phyloP scores from a whole-genome alignment of 345 rosid species.

The Barbarea vulgaris region DNA sequence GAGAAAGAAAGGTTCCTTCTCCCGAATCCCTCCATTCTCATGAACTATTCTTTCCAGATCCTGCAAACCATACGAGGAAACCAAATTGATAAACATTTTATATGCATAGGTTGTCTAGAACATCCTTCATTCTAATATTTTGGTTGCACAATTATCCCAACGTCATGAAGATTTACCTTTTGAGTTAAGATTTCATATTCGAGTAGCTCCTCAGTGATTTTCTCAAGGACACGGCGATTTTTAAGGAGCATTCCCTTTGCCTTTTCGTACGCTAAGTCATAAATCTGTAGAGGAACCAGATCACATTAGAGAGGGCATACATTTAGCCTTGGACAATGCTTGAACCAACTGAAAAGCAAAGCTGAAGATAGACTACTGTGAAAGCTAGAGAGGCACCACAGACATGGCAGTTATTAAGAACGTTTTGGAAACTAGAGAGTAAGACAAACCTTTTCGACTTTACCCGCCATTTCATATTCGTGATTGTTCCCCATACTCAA shows the following conservation, averaged over 20 bases:
- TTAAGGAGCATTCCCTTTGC: constrained; percentile 80
- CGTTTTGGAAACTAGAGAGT: constrained; percentile 11
- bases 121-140: neutral
- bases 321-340: constrained; percentile 26
- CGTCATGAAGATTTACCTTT: constrained; percentile 57
- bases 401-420: constrained; percentile 5
- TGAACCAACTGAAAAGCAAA: constrained; percentile 2
- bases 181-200: constrained; percentile 83
- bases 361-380: neutral
- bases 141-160: constrained; percentile 9
- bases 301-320: constrained; percentile 21
- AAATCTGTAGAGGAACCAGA: constrained; percentile 53
- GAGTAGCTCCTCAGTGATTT: constrained; percentile 84
- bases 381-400: constrained; percentile 4
- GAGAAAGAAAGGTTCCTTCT: constrained; percentile 85
- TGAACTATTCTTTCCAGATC: constrained; percentile 72
- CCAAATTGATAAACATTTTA: constrained; percentile 2
- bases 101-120: constrained; percentile 14
- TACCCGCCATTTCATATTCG: constrained; percentile 83
- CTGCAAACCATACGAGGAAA: constrained; percentile 44
- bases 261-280: constrained; percentile 73
- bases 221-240: constrained; percentile 75
- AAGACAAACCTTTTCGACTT: constrained; percentile 76
- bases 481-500: constrained; percentile 86
- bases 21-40: constrained; percentile 63